A percentile compares a stretch with the other conserved stretches of the same genome.
phyloP scores from a whole-genome alignment of 306 rosid species.

The Vigna angularis region DNA sequence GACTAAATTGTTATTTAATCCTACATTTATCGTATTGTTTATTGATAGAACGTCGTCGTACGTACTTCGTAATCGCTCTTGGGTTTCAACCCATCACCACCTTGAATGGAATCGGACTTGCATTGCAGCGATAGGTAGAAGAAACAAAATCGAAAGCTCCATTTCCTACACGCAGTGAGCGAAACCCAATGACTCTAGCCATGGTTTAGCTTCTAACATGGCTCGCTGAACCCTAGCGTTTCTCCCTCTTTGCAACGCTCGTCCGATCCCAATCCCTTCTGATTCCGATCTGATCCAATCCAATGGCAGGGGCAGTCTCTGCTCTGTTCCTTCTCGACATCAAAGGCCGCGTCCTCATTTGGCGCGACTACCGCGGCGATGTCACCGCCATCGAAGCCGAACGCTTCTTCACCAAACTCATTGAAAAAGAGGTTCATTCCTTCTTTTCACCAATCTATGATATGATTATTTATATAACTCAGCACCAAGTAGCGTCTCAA shows the following conservation, averaged over 20 bases:
- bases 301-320: slow-evolving; percentile 97
- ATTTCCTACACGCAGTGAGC: neutral
- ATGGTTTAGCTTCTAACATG: slow-evolving; percentile 43
- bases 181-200: slow-evolving; percentile 14
- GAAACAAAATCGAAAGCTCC: neutral
- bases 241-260: neutral
- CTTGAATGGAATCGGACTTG: slow-evolving; percentile 1
- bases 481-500: neutral
- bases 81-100: slow-evolving; percentile 26
- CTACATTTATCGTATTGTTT: neutral
- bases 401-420: slow-evolving; percentile 97
- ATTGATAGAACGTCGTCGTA: slow-evolving; percentile 14
- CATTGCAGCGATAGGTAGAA: slow-evolving; percentile 15
- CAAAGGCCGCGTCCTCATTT: slow-evolving; percentile 99
- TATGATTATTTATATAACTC: neutral
- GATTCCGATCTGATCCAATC: slow-evolving; percentile 18
- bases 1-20: no score
- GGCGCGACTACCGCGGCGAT: slow-evolving; percentile 99
- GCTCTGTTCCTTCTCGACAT: slow-evolving; percentile 97
- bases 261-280: neutral
- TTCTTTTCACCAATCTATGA: neutral
- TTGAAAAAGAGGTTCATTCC: slow-evolving; percentile 82
- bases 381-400: slow-evolving; percentile 94
- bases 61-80: neutral
- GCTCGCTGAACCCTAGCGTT: slow-evolving; percentile 41